phyloP scores from a whole-genome alignment of 208 protist genomes.

The Leishmania tropica region DNA sequence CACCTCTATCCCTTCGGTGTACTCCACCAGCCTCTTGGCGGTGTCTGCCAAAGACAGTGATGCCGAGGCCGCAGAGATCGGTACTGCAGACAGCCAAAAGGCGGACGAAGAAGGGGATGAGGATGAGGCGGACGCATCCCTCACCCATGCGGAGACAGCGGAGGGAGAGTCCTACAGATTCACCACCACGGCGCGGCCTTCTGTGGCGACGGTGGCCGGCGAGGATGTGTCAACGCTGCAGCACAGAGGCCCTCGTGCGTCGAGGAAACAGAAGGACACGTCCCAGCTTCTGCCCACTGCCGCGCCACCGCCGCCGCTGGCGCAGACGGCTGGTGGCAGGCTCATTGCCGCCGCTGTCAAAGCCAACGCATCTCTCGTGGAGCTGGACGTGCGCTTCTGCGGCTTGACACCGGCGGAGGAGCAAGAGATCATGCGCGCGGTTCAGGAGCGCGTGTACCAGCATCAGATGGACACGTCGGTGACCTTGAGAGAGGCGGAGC shows the following conservation, averaged over 20 bases:
- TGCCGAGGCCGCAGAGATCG: neutral
- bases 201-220: conserved; percentile 9
- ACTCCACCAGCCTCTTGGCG: neutral
- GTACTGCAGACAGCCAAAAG: neutral
- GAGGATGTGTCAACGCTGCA: neutral
- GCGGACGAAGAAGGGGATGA: neutral
- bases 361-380: conserved; percentile 53
- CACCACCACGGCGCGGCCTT: conserved; percentile 9
- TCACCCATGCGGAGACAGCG: neutral
- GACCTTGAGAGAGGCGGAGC: conserved; percentile 29
- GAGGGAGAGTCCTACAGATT: neutral
- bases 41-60: neutral
- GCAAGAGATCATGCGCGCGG: conserved; percentile 39
- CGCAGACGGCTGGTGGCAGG: conserved; percentile 36
- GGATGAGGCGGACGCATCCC: neutral
- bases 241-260: neutral
- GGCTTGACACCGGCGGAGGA: conserved; percentile 49
- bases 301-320: neutral
- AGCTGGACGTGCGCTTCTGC: conserved; percentile 72
- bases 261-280: neutral
- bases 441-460: conserved; percentile 37
- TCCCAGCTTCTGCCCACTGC: neutral
- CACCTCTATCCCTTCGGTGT: neutral
- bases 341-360: conserved; percentile 49
- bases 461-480: conserved; percentile 27